Base-by-base conservation (phyloP, 176 grass and related monocot species). In the Phragmites australis region DNA sequence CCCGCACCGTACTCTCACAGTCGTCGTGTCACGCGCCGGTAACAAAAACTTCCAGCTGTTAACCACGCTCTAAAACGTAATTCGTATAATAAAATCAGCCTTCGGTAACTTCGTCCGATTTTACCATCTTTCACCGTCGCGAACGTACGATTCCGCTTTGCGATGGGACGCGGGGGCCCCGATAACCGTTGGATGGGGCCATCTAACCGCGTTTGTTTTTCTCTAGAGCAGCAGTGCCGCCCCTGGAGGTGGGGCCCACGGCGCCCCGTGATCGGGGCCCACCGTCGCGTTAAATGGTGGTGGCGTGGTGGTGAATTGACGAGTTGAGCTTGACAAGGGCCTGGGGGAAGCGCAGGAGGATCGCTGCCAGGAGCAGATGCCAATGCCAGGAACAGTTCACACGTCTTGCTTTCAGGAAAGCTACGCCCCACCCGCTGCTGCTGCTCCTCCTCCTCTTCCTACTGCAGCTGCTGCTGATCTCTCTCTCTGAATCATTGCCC, bases 391-490 rank as follows among this genome's bases (percentile, higher is more conserved):
- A 47, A 79, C 55, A 81, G 84, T 84, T 83, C 66, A 66, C 72
- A 85, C 70, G 65, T 81, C 89, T 85, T 71, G 77, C 69, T 73
- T 85, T 85, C 63, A 82, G 39, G 81, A 88, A 92, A 92, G 89
- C 78, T n/a, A 90, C 87, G 45, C n/a, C 46, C 65, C 83, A 87
- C 77, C 89, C 10, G n/a, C 46, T 29, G 53, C 11, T 39, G 1
- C 37, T 23, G 16, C 61, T 12, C 13, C 30, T 44, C 1, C 15
- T 10, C 15, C 19, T 52, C 6, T 16, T 7, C 14, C 31, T 14
- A 13, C 50, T 9, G 42, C 49, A 40, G 54, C 49, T 9, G 39
- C 60, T 45, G 39, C 13, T 11, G 1, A 0, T 62, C 12, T 23
- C 15, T 0, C 12, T 26, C 47, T 6, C 57, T 53, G 64, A 74